Evolutionary conservation across 495 filamentous ascomycete genomes (phyloP).

Genomic region (Ramalina peruviana): DNA sequence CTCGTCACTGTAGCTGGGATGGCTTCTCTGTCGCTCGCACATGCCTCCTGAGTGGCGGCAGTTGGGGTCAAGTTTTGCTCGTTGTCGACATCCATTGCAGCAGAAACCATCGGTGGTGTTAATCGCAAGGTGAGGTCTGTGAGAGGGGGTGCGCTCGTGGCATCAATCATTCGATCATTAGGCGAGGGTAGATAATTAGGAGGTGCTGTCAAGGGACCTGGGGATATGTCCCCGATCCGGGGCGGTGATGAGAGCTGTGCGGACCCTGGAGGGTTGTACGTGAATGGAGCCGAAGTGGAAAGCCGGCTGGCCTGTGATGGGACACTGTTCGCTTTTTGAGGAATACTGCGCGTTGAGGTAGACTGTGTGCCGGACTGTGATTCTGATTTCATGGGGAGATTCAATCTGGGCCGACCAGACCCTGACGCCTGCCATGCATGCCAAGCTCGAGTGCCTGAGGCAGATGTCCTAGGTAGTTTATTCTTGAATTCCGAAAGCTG

Average conservation of each 20-base stretch:
- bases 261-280: constrained; percentile 13
- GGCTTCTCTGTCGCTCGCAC: constrained; percentile 1
- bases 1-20: constrained; percentile 4
- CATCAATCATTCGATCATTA: background rate
- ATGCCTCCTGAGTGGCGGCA: background rate
- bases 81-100: background rate
- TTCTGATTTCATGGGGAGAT: constrained; percentile 26
- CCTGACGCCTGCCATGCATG: constrained; percentile 32
- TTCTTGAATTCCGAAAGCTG: constrained; percentile 87
- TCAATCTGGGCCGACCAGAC: constrained; percentile 14
- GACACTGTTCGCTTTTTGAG: constrained; percentile 6
- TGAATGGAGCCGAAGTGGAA: constrained; percentile 29
- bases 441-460: constrained; percentile 24
- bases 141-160: too few species aligned
- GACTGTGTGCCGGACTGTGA: constrained; percentile 31
- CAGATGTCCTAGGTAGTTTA: constrained; percentile 38
- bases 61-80: background rate
- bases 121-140: background rate
- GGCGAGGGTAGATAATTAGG: constrained; percentile 14
- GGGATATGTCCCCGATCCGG: constrained; percentile 20
- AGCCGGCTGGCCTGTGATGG: constrained; percentile 26
- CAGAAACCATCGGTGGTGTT: background rate
- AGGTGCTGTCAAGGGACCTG: constrained; percentile 45
- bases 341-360: constrained; percentile 10
- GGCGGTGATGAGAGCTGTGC: constrained; percentile 5